These are phyloP conservation scores for Penicillium sp. DNA, from an alignment of 2,329 filamentous ascomycete species.

Conservation along the genomic window DNA sequence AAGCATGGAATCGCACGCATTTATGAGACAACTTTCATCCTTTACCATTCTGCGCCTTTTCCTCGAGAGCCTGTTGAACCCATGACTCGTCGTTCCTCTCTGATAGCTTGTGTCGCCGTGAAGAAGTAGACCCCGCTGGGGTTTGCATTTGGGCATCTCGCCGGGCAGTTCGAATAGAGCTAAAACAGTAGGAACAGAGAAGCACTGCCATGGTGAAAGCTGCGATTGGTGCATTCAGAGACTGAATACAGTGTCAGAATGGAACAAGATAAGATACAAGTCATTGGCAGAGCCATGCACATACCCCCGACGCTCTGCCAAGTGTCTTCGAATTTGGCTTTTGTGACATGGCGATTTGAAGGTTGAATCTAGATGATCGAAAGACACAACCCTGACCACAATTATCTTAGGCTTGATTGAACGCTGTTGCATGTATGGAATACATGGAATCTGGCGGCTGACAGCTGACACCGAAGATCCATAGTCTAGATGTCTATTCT, in stretches of 20 bases:
- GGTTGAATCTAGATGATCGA: background rate
- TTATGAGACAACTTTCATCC: background rate
- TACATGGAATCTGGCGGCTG: too few relatives aligned
- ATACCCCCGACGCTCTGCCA: conserved; percentile 21
- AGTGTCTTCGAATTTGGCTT: conserved; percentile 15
- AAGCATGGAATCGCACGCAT: too few relatives aligned
- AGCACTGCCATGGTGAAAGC: conserved; percentile 63
- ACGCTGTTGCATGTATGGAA: too few relatives aligned
- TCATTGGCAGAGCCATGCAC: conserved; percentile 1
- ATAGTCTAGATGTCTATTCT: too few relatives aligned
- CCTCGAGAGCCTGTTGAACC: conserved; percentile 36
- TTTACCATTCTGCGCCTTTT: conserved; percentile 28
- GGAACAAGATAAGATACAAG: too few relatives aligned
- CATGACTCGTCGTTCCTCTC: conserved; percentile 28
- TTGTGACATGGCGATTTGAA: conserved; percentile 13
- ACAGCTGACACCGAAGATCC: too few relatives aligned
- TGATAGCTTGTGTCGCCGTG: conserved; percentile 49
- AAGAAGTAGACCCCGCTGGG: conserved; percentile 21
- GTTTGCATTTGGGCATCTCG: conserved; percentile 61
- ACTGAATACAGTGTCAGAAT: conserved; percentile 35
- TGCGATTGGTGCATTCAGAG: conserved; percentile 61
- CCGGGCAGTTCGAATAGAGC: conserved; percentile 66
- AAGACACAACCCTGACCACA: too few relatives aligned
- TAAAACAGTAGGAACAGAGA: conserved; percentile 63
- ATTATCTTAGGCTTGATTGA: too few relatives aligned